These are phyloP conservation scores for Erigeron canadensis DNA, from an alignment of 129 eudicot species.

Conservation along the genomic window DNA sequence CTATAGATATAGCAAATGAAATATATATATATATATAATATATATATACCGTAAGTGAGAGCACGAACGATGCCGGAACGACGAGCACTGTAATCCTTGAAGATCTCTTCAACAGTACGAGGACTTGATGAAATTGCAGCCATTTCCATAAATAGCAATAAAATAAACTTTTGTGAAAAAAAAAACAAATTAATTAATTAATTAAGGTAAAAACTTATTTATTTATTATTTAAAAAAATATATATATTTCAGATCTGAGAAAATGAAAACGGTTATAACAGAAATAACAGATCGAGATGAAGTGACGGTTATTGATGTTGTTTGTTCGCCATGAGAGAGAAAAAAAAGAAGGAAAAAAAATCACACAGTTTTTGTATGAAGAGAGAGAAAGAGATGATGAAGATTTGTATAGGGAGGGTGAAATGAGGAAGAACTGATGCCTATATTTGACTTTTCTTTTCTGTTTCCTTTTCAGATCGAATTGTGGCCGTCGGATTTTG, in stretches of 20 bases:
- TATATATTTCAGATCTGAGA: slow-evolving; percentile 21
- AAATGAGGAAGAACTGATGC: slow-evolving; percentile 17
- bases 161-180: neutral
- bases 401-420: too few relatives aligned
- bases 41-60: slow-evolving; percentile 53
- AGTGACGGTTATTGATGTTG: too few relatives aligned
- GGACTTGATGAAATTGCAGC: slow-evolving; percentile 67
- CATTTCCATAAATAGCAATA: slow-evolving; percentile 43
- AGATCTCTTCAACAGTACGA: slow-evolving; percentile 88
- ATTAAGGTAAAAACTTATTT: too few relatives aligned
- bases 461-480: slow-evolving; percentile 18
- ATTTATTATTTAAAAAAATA: too few relatives aligned
- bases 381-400: slow-evolving; percentile 2
- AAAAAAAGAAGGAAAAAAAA: too few relatives aligned
- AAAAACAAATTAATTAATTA: too few relatives aligned
- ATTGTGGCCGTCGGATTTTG: slow-evolving; percentile 6
- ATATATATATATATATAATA: neutral
- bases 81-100: slow-evolving; percentile 72
- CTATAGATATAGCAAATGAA: neutral
- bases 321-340: too few relatives aligned
- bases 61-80: slow-evolving; percentile 75
- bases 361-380: slow-evolving; percentile 12
- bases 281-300: too few relatives aligned
- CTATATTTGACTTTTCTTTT: slow-evolving; percentile 19
- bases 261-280: too few relatives aligned